Evolutionary conservation across 371 early-diverging fungal genomes (phyloP), one percentile per base, ranked within the genome.

Genomic region (Mucor lusitanicus): DNA sequence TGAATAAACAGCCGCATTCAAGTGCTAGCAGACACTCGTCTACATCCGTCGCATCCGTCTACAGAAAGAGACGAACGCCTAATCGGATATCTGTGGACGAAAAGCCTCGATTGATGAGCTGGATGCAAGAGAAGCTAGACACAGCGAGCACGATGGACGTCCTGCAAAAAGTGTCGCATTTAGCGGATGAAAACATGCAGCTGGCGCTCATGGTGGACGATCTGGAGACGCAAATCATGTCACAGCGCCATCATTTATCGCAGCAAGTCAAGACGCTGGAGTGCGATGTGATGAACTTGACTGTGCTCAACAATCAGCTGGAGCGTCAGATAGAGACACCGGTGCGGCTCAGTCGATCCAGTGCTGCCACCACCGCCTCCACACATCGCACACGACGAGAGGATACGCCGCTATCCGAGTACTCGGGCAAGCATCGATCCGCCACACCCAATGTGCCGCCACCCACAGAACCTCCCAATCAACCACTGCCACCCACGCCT

Each of bases 401-500:
- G 6, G 44, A 44, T 5, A n/a, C 44, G 2, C 19, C 44, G 7
- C 6, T 6, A 44, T 44, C 19, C 7, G 44, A 19, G 6, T 4
- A 4, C 8, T 44, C 7, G 30, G 3, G 1, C 44, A 61, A 40
- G 33, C 46, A 28, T 25, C 55, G 35, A 4, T 54, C 50, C 13
- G 9, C 55, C 0, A 42, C 67, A 39, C 13, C 55, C 23, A 23
- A 46, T 37, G 19, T 55, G 23, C 59, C 63, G 2, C 62, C 70
- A n/a, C 55, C 53, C 5, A 42, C 40, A 0, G 63, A 65, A 1
- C 70, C 70, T 30, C 70, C 70, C 13, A 48, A 32, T 6, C 33
- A 70, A 13, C 61, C 70, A n/a, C 17, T 70, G 9, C 70, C 70
- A 0, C 70, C 70, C 13, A 37, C 62, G 6, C 70, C 70, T 39